phyloP scores from a whole-genome alignment of 2,329 filamentous ascomycete species.

The Thermoascus crustaceus region DNA sequence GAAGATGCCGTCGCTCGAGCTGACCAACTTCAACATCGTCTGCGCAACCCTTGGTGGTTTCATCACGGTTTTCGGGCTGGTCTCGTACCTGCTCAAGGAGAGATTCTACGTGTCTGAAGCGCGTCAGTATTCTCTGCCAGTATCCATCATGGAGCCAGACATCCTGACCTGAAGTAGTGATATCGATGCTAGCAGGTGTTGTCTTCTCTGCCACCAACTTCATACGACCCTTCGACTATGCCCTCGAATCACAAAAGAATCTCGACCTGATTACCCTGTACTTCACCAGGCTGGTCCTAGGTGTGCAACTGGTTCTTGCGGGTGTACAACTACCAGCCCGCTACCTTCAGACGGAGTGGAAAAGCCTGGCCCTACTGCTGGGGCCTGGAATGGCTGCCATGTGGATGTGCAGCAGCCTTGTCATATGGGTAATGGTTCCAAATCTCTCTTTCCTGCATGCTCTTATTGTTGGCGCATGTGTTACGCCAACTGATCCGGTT shows the following conservation, averaged over 20 bases:
- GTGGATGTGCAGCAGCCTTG: constrained; percentile 74
- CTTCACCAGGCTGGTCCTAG: constrained; percentile 79
- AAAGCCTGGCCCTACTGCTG: constrained; percentile 62
- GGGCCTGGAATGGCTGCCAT: constrained; percentile 78
- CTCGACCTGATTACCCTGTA: constrained; percentile 69
- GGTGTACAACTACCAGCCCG: constrained; percentile 80
- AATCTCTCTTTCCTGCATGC: constrained; percentile 67
- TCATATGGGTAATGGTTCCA: constrained; percentile 71
- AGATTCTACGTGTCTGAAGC: constrained; percentile 87
- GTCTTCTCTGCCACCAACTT: constrained; percentile 71
- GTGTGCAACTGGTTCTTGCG: constrained; percentile 81
- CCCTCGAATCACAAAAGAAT: constrained; percentile 46
- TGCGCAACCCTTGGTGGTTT: constrained; percentile 76
- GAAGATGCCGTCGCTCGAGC: constrained; percentile 54
- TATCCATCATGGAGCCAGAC: not conserved
- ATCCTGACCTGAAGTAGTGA: constrained; percentile 48
- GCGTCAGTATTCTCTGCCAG: constrained; percentile 46
- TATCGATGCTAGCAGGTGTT: constrained; percentile 74
- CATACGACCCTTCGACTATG: constrained; percentile 68
- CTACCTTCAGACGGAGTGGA: constrained; percentile 74
- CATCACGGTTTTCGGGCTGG: constrained; percentile 79
- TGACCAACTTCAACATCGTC: constrained; percentile 77
- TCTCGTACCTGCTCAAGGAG: constrained; percentile 85
- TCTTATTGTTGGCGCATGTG: constrained; percentile 70
- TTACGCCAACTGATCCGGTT: constrained; percentile 87